These are phyloP conservation scores for Plasmodium yoelii DNA, from an alignment of 169 alveolate genomes.

Conservation along the genomic window DNA sequence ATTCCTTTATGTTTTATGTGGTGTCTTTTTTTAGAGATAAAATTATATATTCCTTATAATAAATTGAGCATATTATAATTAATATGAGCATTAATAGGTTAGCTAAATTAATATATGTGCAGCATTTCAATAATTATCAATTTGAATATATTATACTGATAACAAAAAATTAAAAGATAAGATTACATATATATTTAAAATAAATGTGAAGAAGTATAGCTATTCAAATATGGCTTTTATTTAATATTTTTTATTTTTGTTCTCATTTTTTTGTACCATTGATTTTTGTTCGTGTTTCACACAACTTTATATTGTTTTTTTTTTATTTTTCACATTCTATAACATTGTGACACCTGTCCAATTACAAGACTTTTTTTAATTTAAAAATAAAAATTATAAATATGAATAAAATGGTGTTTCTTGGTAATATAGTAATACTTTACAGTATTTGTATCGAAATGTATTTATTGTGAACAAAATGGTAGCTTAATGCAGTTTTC, in stretches of 20 bases:
- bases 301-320: no score
- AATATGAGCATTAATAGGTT: conserved; percentile 6
- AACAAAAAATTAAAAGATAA: conserved; percentile 3
- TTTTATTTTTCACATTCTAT: no score
- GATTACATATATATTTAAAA: not conserved
- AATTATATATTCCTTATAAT: not conserved
- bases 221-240: not conserved
- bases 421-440: no score
- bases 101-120: not conserved
- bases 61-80: conserved; percentile 1
- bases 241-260: conserved; percentile 3
- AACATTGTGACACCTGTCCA: no score
- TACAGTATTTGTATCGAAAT: no score
- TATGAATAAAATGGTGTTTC: no score
- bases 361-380: no score
- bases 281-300: not conserved
- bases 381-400: no score
- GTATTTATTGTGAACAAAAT: no score
- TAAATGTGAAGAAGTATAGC: not conserved
- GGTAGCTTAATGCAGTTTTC: no score
- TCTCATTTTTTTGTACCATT: not conserved
- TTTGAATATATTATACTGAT: not conserved
- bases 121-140: not conserved
- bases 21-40: conserved; percentile 5
- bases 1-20: not conserved